These are phyloP conservation scores for Lachnellula arida DNA, from an alignment of 2,329 filamentous ascomycete genomes.

Conservation along the genomic window DNA sequence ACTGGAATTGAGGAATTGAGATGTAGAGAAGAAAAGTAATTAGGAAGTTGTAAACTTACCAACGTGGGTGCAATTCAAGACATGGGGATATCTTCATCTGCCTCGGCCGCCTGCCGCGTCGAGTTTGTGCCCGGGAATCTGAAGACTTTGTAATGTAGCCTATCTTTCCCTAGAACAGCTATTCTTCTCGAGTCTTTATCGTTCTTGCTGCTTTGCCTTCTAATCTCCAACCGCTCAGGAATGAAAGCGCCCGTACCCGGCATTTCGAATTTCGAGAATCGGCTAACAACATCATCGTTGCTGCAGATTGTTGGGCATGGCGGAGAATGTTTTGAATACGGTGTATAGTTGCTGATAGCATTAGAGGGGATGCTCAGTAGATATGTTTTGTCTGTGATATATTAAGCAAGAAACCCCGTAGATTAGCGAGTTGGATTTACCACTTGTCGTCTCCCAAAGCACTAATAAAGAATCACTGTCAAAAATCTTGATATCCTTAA, in stretches of 20 bases:
- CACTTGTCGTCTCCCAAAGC: conserved; percentile 24
- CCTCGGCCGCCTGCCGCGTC: background rate
- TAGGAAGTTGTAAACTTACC: background rate
- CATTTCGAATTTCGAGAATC: conserved; percentile 16
- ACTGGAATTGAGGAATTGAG: no score
- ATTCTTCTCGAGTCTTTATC: conserved; percentile 18
- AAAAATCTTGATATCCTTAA: conserved; percentile 31
- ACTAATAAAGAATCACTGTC: conserved; percentile 26
- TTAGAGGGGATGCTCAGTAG: conserved; percentile 26
- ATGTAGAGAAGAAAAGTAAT: no score
- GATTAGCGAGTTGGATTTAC: conserved; percentile 14
- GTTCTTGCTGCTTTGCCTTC: conserved; percentile 7
- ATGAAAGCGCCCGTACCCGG: conserved; percentile 15
- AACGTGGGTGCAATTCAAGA: conserved; percentile 1
- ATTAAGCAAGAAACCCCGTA: background rate
- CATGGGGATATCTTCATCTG: conserved; percentile 24
- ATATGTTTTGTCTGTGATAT: conserved; percentile 12
- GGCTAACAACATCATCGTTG: conserved; percentile 17
- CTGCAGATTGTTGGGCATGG: conserved; percentile 1
- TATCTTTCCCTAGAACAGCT: conserved; percentile 24
- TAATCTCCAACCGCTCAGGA: conserved; percentile 24
- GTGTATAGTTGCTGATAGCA: background rate
- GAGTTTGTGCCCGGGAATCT: conserved; percentile 6
- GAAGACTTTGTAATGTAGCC: conserved; percentile 27
- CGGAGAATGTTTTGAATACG: background rate